Evolutionary conservation across 345 rosid genomes (phyloP), one percentile per base, ranked within the genome.

Genomic region (Hypericum perforatum): DNA sequence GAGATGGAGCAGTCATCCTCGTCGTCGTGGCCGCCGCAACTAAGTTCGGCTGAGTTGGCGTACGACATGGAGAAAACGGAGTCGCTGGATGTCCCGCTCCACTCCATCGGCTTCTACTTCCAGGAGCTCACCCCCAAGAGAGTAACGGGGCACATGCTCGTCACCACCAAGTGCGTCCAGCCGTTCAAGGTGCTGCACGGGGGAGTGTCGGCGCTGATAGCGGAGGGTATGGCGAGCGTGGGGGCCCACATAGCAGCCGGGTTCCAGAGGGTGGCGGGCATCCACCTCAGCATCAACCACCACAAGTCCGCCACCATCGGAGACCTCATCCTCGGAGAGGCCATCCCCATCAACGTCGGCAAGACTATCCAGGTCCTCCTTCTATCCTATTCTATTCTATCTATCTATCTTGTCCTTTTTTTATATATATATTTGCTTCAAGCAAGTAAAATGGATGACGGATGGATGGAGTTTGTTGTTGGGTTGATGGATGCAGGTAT

Each of bases 121-220:
- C 75, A 76, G 13, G 84, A 78, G 6, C 29, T 85, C 53, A 58
- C 89, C 14, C 78, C 87, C 0, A 47, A 61, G 13, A 81, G 72
- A 52, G 76, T 89, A 50, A 60, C 81, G 7, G 95, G 97, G 49
- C 81, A 57, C 56, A 81, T 89, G 43, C 84, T 54, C 2, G 84
- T 86, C 12, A 56, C 88, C 54, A 36, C 53, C 16, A 73, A 74
- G 49, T 74, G 78, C 47, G 80, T 85, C 37, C 82, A 92, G 97
- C 95, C 97, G 16, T 92, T 92, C 75, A 83, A 85, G 77, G 97
- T 92, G 59, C 58, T 92, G 67, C 97, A 88, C 60, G 97, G 97
- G 32, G 98, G 97, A 36, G 89, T 88, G 2, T 92, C 95, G 49
- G 98, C 98, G 11, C 65, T 92, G 79, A 75, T 88, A 37, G 75